A percentile compares a stretch with the other conserved stretches of the same genome.
Conservation (phyloP, 305 asterid species). For the Coffea humblotiana region DNA sequence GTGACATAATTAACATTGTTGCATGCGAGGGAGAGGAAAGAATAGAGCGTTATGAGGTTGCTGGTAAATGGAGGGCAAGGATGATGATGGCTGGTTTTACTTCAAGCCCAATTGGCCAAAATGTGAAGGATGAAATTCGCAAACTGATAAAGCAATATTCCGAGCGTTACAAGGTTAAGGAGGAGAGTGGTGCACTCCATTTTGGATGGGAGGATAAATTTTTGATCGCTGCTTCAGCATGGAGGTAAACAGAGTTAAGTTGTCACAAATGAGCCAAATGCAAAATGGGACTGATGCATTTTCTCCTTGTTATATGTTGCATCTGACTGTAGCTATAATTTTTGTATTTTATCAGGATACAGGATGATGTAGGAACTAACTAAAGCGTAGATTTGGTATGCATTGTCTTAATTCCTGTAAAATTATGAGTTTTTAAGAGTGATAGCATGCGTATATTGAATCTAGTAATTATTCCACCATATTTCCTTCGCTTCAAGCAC, state of each 20-base stretch:
- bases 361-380: conserved; percentile 20
- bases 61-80: conserved; percentile 97
- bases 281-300: neutral
- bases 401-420: neutral
- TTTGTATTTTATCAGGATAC: conserved; percentile 10
- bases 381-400: neutral
- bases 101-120: conserved; percentile 57
- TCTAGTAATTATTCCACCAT: neutral
- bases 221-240: conserved; percentile 76
- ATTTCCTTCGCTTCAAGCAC: neutral
- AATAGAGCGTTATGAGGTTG: conserved; percentile 86
- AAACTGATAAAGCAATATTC: conserved; percentile 64
- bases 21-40: conserved; percentile 95
- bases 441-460: neutral
- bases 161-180: conserved; percentile 62
- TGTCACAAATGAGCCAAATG: neutral
- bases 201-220: conserved; percentile 91
- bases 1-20: conserved; percentile 77
- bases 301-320: neutral
- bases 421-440: neutral
- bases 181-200: conserved; percentile 68
- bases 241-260: conserved; percentile 39
- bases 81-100: conserved; percentile 94
- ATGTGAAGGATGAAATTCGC: conserved; percentile 54
- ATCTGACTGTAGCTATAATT: conserved; percentile 11